These are phyloP conservation scores for Xylaria cubensis DNA, from an alignment of 495 filamentous ascomycete genomes.

Conservation along the genomic window DNA sequence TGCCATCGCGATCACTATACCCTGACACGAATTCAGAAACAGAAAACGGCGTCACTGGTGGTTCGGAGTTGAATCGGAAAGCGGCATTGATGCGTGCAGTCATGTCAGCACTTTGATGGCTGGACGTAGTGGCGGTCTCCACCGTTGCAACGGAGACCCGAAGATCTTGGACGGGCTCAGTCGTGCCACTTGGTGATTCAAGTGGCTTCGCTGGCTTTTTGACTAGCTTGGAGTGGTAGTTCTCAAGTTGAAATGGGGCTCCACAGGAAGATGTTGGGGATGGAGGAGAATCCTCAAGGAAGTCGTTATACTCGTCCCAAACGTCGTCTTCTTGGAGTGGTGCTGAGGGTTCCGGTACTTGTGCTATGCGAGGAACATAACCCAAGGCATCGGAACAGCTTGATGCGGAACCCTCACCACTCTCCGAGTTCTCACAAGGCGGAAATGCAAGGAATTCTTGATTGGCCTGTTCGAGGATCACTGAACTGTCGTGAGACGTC, in stretches of 20 bases:
- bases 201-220: conserved; percentile 41
- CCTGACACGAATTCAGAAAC: conserved; percentile 60
- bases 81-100: conserved; percentile 51
- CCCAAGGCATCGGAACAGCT: conserved; percentile 62
- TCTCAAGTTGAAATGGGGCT: conserved; percentile 54
- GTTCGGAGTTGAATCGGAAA: conserved; percentile 44
- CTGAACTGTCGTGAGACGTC: conserved; percentile 32
- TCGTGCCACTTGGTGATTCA: conserved; percentile 50
- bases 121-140: conserved; percentile 44
- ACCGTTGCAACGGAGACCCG: conserved; percentile 41
- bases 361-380: conserved; percentile 60
- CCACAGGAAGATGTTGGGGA: conserved; percentile 58
- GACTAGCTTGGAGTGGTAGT: conserved; percentile 40
- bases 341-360: conserved; percentile 63
- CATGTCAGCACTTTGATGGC: conserved; percentile 55
- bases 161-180: conserved; percentile 38
- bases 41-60: conserved; percentile 57
- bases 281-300: conserved; percentile 72
- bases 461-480: conserved; percentile 25
- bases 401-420: conserved; percentile 62
- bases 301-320: conserved; percentile 94
- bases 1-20: conserved; percentile 55
- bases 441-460: conserved; percentile 76
- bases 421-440: conserved; percentile 70
- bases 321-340: conserved; percentile 82